Percentiles rank a stretch among this genome's conserved stretches.
These are phyloP conservation scores for Phytophthora parvispora DNA, from an alignment of 352 stramenopile genomes.

Conservation along the genomic window DNA sequence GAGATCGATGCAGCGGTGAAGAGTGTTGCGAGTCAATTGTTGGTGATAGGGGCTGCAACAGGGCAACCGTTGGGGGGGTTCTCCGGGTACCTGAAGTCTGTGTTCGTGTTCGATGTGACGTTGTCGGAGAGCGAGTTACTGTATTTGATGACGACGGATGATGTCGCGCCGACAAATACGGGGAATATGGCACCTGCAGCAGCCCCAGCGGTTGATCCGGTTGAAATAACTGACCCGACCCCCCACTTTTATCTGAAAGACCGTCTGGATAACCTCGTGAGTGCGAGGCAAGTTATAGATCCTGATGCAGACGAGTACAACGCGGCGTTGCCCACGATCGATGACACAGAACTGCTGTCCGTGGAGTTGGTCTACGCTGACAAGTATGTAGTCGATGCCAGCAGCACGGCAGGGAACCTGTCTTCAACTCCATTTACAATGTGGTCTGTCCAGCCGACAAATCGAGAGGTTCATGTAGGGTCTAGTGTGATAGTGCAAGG, in stretches of 20 bases:
- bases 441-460: conserved; percentile 34
- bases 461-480: conserved; percentile 27
- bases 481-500: conserved; percentile 35
- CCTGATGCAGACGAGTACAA: conserved; percentile 49
- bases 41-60: conserved; percentile 21
- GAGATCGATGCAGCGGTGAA: conserved; percentile 28
- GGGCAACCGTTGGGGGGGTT: conserved; percentile 32
- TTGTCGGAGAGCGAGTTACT: conserved; percentile 47
- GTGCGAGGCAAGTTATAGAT: conserved; percentile 25
- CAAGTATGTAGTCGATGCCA: neutral
- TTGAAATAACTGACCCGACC: conserved; percentile 5
- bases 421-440: conserved; percentile 18
- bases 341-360: conserved; percentile 21
- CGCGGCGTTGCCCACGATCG: conserved; percentile 18
- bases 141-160: conserved; percentile 45
- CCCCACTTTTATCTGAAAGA: conserved; percentile 33
- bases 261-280: conserved; percentile 30
- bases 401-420: conserved; percentile 7
- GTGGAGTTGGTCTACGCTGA: conserved; percentile 24
- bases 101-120: conserved; percentile 58
- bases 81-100: conserved; percentile 41
- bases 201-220: neutral
- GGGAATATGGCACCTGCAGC: neutral
- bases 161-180: neutral
- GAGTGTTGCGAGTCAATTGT: conserved; percentile 27